A percentile compares a stretch with the other conserved stretches of the same genome.
Evolutionary conservation across 805 yeast genomes (phyloP).

Genomic region (Saccharomyces paradoxus): DNA sequence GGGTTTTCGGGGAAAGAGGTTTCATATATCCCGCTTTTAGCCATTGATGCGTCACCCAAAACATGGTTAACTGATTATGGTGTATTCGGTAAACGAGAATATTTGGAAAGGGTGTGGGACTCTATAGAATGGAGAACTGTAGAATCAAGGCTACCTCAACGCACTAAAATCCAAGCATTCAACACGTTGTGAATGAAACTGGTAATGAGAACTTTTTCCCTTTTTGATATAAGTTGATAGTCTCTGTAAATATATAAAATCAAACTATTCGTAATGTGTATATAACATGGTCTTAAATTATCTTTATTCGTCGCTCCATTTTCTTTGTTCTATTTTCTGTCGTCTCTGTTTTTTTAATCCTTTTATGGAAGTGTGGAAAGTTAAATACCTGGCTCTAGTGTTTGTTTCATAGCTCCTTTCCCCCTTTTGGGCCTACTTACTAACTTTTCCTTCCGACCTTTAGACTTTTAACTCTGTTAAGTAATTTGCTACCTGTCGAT

Average conservation of each 20-base stretch:
- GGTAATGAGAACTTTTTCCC: neutral
- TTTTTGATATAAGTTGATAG: slow-evolving; percentile 1
- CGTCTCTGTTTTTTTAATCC: neutral
- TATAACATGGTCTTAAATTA: neutral
- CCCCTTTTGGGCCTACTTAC: neutral
- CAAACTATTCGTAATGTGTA: neutral
- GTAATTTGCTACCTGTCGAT: slow-evolving; percentile 45
- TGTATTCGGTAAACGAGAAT: slow-evolving; percentile 59
- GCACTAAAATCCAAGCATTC: slow-evolving; percentile 19
- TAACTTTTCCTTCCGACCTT: slow-evolving; percentile 44
- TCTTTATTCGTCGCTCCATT: neutral
- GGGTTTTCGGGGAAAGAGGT: slow-evolving; percentile 15
- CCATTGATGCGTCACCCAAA: slow-evolving; percentile 66
- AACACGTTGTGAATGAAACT: neutral
- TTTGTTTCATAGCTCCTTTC: neutral
- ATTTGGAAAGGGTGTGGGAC: slow-evolving; percentile 59
- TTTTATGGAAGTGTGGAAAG: neutral
- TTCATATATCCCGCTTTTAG: slow-evolving; percentile 49
- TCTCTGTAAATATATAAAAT: neutral
- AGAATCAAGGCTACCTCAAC: slow-evolving; percentile 36
- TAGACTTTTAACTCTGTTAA: slow-evolving; percentile 83
- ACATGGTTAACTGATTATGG: slow-evolving; percentile 70
- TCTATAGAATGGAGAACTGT: slow-evolving; percentile 66
- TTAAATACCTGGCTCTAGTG: neutral
- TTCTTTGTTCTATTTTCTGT: neutral